A percentile compares a stretch with the other conserved stretches of the same genome.
Conservation (phyloP, 257 asterid species). For the Plantago elongata region DNA sequence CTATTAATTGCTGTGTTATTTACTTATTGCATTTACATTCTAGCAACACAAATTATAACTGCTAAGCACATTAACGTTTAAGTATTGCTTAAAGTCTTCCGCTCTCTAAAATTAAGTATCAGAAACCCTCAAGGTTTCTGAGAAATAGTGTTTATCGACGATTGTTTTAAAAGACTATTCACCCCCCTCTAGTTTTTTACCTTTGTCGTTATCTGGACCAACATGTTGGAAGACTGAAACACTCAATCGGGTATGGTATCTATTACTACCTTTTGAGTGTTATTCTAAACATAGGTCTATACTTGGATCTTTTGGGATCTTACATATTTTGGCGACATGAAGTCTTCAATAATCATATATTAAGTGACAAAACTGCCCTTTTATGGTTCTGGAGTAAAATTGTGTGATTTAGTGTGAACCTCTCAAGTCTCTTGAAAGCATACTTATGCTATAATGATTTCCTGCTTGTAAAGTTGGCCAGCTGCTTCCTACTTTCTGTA, state of each 20-base stretch:
- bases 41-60: no score
- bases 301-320: background rate
- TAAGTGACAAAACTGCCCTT: background rate
- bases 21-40: no score
- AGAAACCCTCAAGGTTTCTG: no score
- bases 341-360: slow-evolving; percentile 1
- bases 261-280: background rate
- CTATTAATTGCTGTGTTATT: no score
- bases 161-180: no score
- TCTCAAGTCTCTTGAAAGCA: no score
- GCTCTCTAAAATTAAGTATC: no score
- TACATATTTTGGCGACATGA: background rate
- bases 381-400: background rate
- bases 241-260: background rate
- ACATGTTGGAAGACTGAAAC: slow-evolving; percentile 4
- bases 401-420: background rate
- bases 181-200: no score
- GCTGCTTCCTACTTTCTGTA: slow-evolving; percentile 12
- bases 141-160: no score
- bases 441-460: background rate
- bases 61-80: no score
- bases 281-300: background rate
- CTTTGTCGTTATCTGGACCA: no score
- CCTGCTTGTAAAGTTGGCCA: slow-evolving; percentile 9
- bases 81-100: no score